Conservation (phyloP, 1,139 yeast genomes). For the Tardiomyces blankii region DNA sequence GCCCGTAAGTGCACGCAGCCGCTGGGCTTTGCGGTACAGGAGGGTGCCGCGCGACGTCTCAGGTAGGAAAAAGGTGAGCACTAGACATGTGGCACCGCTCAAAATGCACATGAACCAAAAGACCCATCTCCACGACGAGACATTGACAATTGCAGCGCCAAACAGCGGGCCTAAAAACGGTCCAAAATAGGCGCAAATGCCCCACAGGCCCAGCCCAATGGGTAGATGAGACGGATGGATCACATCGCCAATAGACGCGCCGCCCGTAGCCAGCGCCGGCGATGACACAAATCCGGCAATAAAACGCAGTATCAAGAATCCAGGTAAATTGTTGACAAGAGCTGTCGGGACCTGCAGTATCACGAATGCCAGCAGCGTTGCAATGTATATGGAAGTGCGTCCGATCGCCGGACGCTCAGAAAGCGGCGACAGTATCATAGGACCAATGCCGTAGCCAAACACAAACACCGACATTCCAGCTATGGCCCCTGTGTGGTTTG, state of each 20-base stretch:
- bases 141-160: conserved; percentile 41
- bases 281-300: conserved; percentile 73
- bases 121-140: conserved; percentile 25
- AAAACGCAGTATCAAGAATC: conserved; percentile 53
- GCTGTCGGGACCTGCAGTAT: conserved; percentile 40
- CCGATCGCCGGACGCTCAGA: conserved; percentile 39
- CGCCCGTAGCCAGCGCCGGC: conserved; percentile 80
- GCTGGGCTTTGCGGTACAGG: conserved; percentile 35
- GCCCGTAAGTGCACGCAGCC: conserved; percentile 38
- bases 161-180: conserved; percentile 57
- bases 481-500: conserved; percentile 15
- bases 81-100: conserved; percentile 22
- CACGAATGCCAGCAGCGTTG: conserved; percentile 39
- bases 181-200: conserved; percentile 44
- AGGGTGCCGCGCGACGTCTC: conserved; percentile 41
- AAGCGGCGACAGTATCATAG: conserved; percentile 39
- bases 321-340: conserved; percentile 38
- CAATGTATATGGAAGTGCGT: conserved; percentile 36
- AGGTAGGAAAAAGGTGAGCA: conserved; percentile 32
- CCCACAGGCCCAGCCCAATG: conserved; percentile 25
- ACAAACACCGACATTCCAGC: conserved; percentile 42
- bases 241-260: conserved; percentile 72
- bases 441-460: conserved; percentile 42
- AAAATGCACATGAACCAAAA: conserved; percentile 37
- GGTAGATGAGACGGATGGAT: conserved; percentile 7